Evolutionary conservation across 116 monocot genomes (phyloP).

Genomic region (Dioscorea cayenensis): DNA sequence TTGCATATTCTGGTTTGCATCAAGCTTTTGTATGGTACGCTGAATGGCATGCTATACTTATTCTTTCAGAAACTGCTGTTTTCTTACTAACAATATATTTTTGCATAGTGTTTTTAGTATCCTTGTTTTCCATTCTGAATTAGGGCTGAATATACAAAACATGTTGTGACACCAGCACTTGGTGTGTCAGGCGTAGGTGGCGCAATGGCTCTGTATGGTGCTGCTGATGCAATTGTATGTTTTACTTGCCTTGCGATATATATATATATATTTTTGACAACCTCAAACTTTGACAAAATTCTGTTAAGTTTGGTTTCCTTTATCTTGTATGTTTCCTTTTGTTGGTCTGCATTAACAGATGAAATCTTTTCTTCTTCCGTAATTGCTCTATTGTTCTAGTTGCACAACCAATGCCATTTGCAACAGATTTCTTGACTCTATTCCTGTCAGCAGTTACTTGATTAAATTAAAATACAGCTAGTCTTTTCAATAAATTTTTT

Average conservation of each 20-base stretch:
- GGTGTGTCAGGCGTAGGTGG: conserved; percentile 92
- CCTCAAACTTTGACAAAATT: background rate
- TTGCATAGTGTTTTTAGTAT: background rate
- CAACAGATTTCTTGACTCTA: too few relatives aligned
- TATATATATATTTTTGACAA: too few relatives aligned
- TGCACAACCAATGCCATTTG: too few relatives aligned
- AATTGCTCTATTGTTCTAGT: too few relatives aligned
- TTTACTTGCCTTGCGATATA: background rate
- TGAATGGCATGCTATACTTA: background rate
- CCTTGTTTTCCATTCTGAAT: background rate
- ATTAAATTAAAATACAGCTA: too few relatives aligned
- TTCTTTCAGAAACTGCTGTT: background rate
- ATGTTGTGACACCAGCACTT: conserved; percentile 70
- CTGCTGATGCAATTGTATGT: conserved; percentile 78
- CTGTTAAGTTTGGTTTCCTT: background rate
- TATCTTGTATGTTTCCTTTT: background rate
- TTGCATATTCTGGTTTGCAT: conserved; percentile 79
- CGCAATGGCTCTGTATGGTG: conserved; percentile 86
- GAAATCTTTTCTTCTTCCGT: too few relatives aligned
- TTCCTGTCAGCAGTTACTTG: too few relatives aligned
- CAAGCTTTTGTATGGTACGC: conserved; percentile 79
- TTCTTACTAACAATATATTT: background rate
- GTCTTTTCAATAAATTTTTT: too few relatives aligned
- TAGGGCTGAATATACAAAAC: conserved; percentile 88
- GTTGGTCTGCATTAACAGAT: too few relatives aligned